These are phyloP conservation scores for Malus hybrid DNA, from an alignment of 331 rosid genomes.

Conservation along the genomic window DNA sequence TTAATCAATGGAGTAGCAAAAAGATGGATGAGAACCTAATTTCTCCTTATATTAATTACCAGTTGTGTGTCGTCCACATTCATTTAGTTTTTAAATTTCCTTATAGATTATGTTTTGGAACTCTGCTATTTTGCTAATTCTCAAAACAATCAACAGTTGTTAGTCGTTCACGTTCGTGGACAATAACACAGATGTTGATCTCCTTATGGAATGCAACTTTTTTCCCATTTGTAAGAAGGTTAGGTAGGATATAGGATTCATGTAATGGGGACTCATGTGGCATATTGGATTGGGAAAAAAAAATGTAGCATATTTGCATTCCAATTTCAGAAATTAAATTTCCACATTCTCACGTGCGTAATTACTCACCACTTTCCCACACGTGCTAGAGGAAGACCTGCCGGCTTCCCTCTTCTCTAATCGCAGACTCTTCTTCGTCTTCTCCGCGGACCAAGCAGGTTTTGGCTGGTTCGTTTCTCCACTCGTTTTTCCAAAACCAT, in stretches of 20 bases:
- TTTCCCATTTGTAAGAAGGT: background rate
- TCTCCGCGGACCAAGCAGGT: background rate
- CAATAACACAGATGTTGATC: background rate
- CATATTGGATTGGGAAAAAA: background rate
- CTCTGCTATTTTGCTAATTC: too few relatives aligned
- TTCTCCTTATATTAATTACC: too few relatives aligned
- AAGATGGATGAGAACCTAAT: too few relatives aligned
- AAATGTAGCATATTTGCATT: too few relatives aligned
- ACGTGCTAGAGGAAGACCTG: background rate
- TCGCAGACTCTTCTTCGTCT: background rate
- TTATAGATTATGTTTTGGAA: too few relatives aligned
- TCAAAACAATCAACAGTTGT: background rate
- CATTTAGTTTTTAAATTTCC: too few relatives aligned
- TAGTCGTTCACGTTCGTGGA: rapidly evolving
- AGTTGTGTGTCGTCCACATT: too few relatives aligned
- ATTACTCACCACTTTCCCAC: background rate
- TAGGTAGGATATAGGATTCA: background rate
- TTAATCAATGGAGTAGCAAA: too few relatives aligned
- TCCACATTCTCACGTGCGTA: background rate
- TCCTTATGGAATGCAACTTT: background rate
- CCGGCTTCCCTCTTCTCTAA: background rate
- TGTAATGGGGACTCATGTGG: background rate
- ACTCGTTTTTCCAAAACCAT: background rate
- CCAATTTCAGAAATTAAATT: background rate
- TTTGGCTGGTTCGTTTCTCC: background rate